phyloP scores from a whole-genome alignment of 306 rosid species.

The Oemleria cerasiformis region DNA sequence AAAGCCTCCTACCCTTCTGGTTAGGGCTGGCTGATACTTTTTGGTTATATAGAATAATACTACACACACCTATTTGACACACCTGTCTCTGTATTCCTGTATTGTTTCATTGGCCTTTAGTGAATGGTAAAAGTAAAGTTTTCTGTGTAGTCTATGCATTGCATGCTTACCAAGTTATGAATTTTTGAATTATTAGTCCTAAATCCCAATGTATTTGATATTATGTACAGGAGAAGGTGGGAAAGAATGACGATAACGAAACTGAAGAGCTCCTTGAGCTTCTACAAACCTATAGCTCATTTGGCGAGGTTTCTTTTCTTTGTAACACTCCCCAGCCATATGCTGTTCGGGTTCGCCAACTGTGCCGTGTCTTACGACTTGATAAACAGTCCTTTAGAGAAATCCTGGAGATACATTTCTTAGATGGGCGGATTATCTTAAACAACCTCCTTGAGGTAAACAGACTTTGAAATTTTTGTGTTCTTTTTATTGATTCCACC shows the following conservation, averaged over 20 bases:
- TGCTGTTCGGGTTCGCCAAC: conserved; percentile 39
- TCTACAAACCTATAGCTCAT: conserved; percentile 35
- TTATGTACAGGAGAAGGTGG: conserved; percentile 39
- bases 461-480: not conserved
- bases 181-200: conserved; percentile 5
- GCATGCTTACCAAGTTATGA: not conserved
- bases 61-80: not conserved
- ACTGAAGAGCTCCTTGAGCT: conserved; percentile 23
- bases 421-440: conserved; percentile 53
- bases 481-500: not conserved
- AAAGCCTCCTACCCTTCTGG: not conserved
- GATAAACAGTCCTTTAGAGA: conserved; percentile 55
- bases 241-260: conserved; percentile 35
- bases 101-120: not conserved
- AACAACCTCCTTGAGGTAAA: conserved; percentile 61
- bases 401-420: conserved; percentile 43
- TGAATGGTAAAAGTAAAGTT: not conserved
- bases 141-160: not conserved
- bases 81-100: not conserved
- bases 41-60: not conserved
- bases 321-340: conserved; percentile 53
- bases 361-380: conserved; percentile 56
- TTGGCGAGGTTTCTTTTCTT: conserved; percentile 64
- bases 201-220: conserved; percentile 13
- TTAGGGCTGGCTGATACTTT: not conserved